phyloP scores from a whole-genome alignment of 495 filamentous ascomycete genomes.

The Extremus antarcticus region DNA sequence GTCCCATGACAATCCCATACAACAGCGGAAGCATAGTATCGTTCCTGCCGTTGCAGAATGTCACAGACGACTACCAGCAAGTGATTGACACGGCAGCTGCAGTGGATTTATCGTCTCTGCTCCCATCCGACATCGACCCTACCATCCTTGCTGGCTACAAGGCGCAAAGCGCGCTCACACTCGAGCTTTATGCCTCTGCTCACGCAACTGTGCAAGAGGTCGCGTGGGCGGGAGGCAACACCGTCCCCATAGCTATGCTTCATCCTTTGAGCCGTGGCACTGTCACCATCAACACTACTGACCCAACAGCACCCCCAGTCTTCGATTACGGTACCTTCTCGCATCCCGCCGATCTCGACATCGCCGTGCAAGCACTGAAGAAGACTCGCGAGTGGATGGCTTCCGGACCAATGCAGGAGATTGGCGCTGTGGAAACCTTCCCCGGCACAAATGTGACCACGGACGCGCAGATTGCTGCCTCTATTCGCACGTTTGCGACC shows the following conservation, averaged over 20 bases:
- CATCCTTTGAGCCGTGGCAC: conserved; percentile 17
- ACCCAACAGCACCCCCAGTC: conserved; percentile 5
- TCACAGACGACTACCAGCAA: conserved; percentile 23
- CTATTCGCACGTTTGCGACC: conserved; percentile 21
- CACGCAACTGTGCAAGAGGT: conserved; percentile 30
- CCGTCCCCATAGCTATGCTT: conserved; percentile 4
- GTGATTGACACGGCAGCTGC: conserved; percentile 28
- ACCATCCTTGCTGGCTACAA: conserved; percentile 32
- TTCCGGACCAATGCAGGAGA: conserved; percentile 26
- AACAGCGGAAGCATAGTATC: conserved; percentile 29
- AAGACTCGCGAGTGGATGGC: conserved; percentile 25
- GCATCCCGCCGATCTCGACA: conserved; percentile 30
- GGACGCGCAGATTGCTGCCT: conserved; percentile 19
- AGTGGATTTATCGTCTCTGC: conserved; percentile 27
- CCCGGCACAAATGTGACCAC: conserved; percentile 21
- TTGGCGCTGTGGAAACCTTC: conserved; percentile 22
- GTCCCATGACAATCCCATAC: conserved; percentile 28
- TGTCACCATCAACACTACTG: conserved; percentile 7
- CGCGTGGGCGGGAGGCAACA: conserved; percentile 30
- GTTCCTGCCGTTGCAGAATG: conserved; percentile 28
- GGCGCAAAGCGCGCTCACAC: conserved; percentile 25
- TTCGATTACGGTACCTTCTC: conserved; percentile 25
- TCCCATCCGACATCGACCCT: conserved; percentile 27
- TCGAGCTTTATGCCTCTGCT: conserved; percentile 24
- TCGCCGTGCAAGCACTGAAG: conserved; percentile 26